Percentiles rank a stretch among this genome's conserved stretches.
phyloP scores from a whole-genome alignment of 2,329 filamentous ascomycete genomes.

The Nannizziopsis arthrosporioides region DNA sequence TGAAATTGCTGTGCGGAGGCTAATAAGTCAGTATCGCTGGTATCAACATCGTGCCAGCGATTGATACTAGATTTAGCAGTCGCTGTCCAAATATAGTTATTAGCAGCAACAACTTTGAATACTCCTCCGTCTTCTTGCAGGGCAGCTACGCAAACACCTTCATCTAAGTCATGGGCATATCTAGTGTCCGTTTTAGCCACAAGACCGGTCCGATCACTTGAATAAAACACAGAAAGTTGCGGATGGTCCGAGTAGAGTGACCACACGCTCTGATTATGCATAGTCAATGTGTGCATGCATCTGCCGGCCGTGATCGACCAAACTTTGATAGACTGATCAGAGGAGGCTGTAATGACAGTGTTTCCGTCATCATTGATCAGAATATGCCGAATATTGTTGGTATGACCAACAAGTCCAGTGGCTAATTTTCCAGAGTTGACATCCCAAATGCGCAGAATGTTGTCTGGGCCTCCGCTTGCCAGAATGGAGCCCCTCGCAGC shows the following conservation, averaged over 20 bases:
- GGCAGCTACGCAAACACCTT: conserved; percentile 80
- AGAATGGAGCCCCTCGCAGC: conserved; percentile 68
- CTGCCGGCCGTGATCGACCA: conserved; percentile 93
- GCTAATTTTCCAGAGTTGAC: conserved; percentile 76
- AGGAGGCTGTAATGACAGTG: conserved; percentile 84
- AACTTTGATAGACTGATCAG: conserved; percentile 93
- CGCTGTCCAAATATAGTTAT: conserved; percentile 77
- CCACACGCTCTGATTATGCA: conserved; percentile 99
- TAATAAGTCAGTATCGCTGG: conserved; percentile 51
- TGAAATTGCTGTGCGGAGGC: conserved; percentile 39
- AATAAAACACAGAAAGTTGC: conserved; percentile 81
- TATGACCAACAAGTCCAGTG: conserved; percentile 93
- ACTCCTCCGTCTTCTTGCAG: conserved; percentile 76
- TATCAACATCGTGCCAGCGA: conserved; percentile 79
- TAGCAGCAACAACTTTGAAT: conserved; percentile 49
- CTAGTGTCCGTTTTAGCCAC: conserved; percentile 94
- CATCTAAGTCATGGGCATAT: conserved; percentile 63
- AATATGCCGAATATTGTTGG: conserved; percentile 85
- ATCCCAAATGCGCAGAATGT: conserved; percentile 86
- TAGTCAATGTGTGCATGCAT: conserved; percentile 95
- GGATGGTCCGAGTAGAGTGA: conserved; percentile 83
- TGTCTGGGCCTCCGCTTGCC: conserved; percentile 87
- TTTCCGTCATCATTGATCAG: conserved; percentile 80
- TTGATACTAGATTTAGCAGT: conserved; percentile 87
- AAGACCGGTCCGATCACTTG: conserved; percentile 78